These are phyloP conservation scores for Prototheca cutis DNA, from an alignment of 163 green algal genomes.

Conservation along the genomic window DNA sequence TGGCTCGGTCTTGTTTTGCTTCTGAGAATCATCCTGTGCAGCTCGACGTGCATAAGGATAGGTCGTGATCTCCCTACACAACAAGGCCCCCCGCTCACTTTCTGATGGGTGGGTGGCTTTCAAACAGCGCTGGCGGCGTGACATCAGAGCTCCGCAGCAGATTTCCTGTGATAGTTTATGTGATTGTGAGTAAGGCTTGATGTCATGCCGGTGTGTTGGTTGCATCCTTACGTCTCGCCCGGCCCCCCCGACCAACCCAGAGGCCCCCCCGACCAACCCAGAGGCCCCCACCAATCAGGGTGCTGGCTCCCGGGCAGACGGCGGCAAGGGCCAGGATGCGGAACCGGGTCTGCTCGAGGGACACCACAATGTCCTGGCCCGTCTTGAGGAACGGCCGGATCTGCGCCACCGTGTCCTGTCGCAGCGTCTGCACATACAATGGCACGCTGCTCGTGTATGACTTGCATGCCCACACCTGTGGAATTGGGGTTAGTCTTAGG, in stretches of 20 bases:
- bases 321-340: constrained; percentile 54
- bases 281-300: constrained; percentile 60
- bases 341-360: constrained; percentile 55
- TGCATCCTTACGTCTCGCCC: neutral
- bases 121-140: constrained; percentile 9
- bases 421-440: constrained; percentile 70
- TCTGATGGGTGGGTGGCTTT: constrained; percentile 30
- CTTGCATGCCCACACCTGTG: constrained; percentile 68
- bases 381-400: constrained; percentile 70
- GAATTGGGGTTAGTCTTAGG: too few species aligned
- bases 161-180: too few species aligned
- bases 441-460: constrained; percentile 68
- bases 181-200: too few species aligned
- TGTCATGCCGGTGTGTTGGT: too few species aligned
- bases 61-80: too few species aligned
- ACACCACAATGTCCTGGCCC: constrained; percentile 50
- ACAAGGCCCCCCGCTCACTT: too few species aligned
- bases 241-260: neutral
- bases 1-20: too few species aligned
- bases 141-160: constrained; percentile 45
- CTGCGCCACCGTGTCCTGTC: constrained; percentile 33
- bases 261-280: neutral
- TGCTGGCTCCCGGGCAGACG: constrained; percentile 64
- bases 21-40: constrained; percentile 1
- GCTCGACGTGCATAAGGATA: too few species aligned